phyloP scores from a whole-genome alignment of 2,329 filamentous ascomycete genomes.

The Sporothrix phasma region DNA sequence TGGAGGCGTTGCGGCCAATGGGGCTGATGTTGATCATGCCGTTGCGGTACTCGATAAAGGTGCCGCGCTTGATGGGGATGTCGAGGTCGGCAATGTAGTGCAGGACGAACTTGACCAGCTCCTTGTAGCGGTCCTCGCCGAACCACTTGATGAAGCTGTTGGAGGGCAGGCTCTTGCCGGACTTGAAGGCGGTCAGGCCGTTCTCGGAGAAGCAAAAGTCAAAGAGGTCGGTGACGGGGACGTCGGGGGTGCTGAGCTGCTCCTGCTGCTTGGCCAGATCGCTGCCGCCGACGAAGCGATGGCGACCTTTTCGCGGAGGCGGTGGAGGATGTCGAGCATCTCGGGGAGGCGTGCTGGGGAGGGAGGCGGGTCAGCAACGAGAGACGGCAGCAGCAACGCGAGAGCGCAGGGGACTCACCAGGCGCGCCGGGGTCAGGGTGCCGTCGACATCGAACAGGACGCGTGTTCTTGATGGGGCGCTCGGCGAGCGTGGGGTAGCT shows the following conservation, averaged over 20 bases:
- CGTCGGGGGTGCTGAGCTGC: constrained; percentile 64
- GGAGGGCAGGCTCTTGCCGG: constrained; percentile 64
- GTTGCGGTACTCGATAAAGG: constrained; percentile 81
- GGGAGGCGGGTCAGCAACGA: neutral
- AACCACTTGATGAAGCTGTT: constrained; percentile 88
- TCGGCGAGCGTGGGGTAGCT: constrained; percentile 65
- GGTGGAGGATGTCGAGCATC: constrained; percentile 70
- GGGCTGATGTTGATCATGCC: constrained; percentile 85
- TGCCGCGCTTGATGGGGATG: constrained; percentile 72
- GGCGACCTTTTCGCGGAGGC: constrained; percentile 75
- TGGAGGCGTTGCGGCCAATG: constrained; percentile 75
- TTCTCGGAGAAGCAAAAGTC: constrained; percentile 98
- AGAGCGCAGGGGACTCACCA: constrained; percentile 38
- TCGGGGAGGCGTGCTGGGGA: constrained; percentile 59
- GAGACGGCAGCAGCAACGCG: neutral
- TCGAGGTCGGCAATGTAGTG: constrained; percentile 79
- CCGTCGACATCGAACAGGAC: constrained; percentile 94
- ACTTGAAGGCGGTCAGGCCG: constrained; percentile 80
- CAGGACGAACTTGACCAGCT: constrained; percentile 64
- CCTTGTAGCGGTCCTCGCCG: constrained; percentile 74
- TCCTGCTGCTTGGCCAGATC: constrained; percentile 93
- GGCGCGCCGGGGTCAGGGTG: constrained; percentile 75
- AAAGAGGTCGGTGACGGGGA: constrained; percentile 74
- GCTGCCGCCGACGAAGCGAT: constrained; percentile 87
- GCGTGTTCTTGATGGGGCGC: constrained; percentile 80